A percentile compares a stretch with the other conserved stretches of the same genome.
Evolutionary conservation across 768 basidiomycete genomes (phyloP).

Genomic region (Lactarius evosmus): DNA sequence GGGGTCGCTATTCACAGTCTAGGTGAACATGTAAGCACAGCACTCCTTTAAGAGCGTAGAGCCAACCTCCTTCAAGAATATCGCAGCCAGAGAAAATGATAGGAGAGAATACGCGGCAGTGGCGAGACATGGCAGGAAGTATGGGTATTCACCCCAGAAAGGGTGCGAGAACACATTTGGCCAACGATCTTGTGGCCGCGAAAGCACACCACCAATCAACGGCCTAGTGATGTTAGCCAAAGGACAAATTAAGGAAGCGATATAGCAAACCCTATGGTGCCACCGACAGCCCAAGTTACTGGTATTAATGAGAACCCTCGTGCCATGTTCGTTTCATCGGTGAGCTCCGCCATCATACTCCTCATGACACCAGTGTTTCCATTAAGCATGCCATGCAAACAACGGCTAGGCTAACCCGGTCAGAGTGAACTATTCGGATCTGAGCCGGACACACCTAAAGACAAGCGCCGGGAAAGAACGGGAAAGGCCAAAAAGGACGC

Average conservation of each 20-base stretch:
- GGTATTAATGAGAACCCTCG: slow-evolving; percentile 39
- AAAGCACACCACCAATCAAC: slow-evolving; percentile 26
- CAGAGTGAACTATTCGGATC: slow-evolving; percentile 38
- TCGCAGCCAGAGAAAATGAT: background rate
- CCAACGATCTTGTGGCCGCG: slow-evolving; percentile 31
- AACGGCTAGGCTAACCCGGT: slow-evolving; percentile 48
- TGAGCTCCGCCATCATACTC: slow-evolving; percentile 55
- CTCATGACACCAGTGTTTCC: slow-evolving; percentile 15
- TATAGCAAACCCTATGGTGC: slow-evolving; percentile 15
- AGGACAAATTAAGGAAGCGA: background rate
- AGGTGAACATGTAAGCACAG: background rate
- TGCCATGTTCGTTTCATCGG: slow-evolving; percentile 56
- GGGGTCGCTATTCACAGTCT: slow-evolving; percentile 7
- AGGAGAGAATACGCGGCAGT: background rate
- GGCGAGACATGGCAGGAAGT: slow-evolving; percentile 30
- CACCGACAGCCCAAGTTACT: slow-evolving; percentile 28
- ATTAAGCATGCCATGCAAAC: slow-evolving; percentile 8
- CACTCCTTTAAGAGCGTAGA: too few species aligned
- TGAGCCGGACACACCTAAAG: slow-evolving; percentile 30
- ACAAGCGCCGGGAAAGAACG: slow-evolving; percentile 34
- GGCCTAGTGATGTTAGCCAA: background rate
- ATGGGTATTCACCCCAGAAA: slow-evolving; percentile 31
- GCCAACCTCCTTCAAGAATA: slow-evolving; percentile 18
- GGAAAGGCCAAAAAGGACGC: slow-evolving; percentile 39
- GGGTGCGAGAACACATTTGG: slow-evolving; percentile 23